Conservation (phyloP, 2,329 filamentous ascomycete genomes). For the Phyllosticta citrichinensis region DNA sequence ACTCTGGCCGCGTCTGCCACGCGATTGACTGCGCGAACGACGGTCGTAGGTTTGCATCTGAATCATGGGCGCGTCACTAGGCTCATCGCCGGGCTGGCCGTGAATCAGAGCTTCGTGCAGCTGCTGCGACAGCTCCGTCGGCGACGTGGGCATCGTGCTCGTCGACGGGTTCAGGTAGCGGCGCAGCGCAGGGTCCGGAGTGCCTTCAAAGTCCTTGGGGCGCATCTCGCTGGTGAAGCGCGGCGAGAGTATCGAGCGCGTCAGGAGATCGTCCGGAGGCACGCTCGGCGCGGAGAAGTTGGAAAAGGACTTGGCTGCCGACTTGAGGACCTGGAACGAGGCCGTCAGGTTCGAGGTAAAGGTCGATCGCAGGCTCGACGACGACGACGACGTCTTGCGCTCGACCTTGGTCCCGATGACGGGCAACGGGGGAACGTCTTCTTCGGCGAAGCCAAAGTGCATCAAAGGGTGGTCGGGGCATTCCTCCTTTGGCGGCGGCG, state of each 20-base stretch:
- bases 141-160: conserved; percentile 19
- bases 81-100: conserved; percentile 17
- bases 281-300: conserved; percentile 44
- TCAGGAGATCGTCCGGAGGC: conserved; percentile 50
- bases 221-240: conserved; percentile 51
- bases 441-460: conserved; percentile 26
- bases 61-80: conserved; percentile 42
- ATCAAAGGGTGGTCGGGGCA: conserved; percentile 51
- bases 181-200: conserved; percentile 47
- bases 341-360: conserved; percentile 56
- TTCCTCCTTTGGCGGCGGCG: conserved; percentile 39
- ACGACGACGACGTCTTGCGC: conserved; percentile 13
- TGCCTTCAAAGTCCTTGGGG: conserved; percentile 42
- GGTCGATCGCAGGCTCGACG: conserved; percentile 29
- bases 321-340: conserved; percentile 51
- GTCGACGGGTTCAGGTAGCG: conserved; percentile 51
- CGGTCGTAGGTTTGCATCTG: conserved; percentile 53
- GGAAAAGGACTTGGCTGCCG: conserved; percentile 51
- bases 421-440: conserved; percentile 23
- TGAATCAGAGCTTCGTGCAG: conserved; percentile 27
- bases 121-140: conserved; percentile 29
- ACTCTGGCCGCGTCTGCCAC: conserved; percentile 24
- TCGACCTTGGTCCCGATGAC: conserved; percentile 15
- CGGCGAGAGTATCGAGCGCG: conserved; percentile 49
- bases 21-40: conserved; percentile 20